phyloP scores from a whole-genome alignment of 176 grass and related monocot species.

The Rhynchospora tenuis region DNA sequence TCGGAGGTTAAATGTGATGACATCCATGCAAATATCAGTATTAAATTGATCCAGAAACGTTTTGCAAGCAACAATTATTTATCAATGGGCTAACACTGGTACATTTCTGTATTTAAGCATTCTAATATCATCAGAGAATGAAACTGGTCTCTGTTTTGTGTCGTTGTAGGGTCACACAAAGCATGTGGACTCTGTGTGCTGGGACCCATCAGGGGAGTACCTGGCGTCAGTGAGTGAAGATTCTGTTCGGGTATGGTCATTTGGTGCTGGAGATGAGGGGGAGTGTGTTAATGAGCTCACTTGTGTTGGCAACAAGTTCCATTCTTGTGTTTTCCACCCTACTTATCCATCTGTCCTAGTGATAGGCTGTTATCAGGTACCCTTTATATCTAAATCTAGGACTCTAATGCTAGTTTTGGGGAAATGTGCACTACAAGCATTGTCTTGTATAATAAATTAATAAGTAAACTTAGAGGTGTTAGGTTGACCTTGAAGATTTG shows the following conservation, averaged over 20 bases:
- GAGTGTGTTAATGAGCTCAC: slow-evolving; percentile 79
- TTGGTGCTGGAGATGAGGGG: slow-evolving; percentile 54
- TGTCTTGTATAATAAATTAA: no score
- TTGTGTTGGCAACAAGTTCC: slow-evolving; percentile 79
- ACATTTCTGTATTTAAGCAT: background rate
- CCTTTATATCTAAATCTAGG: no score
- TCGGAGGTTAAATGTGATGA: background rate
- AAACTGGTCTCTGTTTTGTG: background rate
- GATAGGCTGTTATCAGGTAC: slow-evolving; percentile 89
- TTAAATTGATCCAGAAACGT: background rate
- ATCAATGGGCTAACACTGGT: background rate
- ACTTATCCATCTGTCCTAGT: slow-evolving; percentile 57
- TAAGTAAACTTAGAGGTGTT: no score
- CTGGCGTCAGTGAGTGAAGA: slow-evolving; percentile 94
- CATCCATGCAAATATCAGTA: background rate
- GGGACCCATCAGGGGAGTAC: slow-evolving; percentile 76
- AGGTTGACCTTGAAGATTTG: no score
- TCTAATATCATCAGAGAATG: background rate
- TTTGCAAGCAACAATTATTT: background rate
- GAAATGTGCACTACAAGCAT: no score
- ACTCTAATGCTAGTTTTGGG: no score
- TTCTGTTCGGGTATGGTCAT: slow-evolving; percentile 74
- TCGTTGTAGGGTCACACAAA: slow-evolving; percentile 63
- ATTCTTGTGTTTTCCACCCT: slow-evolving; percentile 94
- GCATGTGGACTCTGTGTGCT: slow-evolving; percentile 70